Evolutionary conservation across 768 basidiomycete species (phyloP), one percentile per base, ranked within the genome.

Genomic region (Pisolithus sp.): DNA sequence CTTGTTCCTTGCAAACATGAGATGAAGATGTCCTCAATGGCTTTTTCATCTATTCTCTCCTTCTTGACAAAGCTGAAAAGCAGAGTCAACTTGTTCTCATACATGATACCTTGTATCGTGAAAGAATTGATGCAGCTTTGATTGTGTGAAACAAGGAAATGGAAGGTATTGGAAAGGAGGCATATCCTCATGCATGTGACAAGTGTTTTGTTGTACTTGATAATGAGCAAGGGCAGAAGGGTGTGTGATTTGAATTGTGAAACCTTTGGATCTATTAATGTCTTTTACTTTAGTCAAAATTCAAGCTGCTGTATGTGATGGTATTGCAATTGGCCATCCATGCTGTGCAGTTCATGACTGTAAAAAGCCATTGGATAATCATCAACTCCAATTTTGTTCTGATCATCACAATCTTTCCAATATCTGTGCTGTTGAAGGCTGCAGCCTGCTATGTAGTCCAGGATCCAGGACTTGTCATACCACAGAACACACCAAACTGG

Each of bases 291-390:
- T 18, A 40, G 39, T 40, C 15, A 40, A 40, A 40, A 52, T 52
- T 17, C 50, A 51, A 44, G 42, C 43, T 34, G 50, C 43, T 24
- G 52, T 53, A 34, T 53, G 48, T 51, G 30, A 51, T 58, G 70
- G 68, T 2, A 49, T 57, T 12, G 58, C 59, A 0, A 56, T 68
- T 36, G 62, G 66, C 2, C 64, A 60, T 50, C 65, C 64, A 0
- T 68, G 68, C 53, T 70, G 68, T 52, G 58, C 51, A 3, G 56
- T 65, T 2, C 61, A 61, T 39, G 54, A 68, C 50, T 71, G 68
- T 45, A 53, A 59, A 8, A 41, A 56, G 68, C 39, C 39, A 15
- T n/a, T 40, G 39, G 9, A 21, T 24, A 7, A 58, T 46, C 28
- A 53, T 57, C 17, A 34, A 45, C 3, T 30, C 57, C 56, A 56